These are phyloP conservation scores for Petunia axillaris DNA, from an alignment of 257 asterid species.

Conservation along the genomic window DNA sequence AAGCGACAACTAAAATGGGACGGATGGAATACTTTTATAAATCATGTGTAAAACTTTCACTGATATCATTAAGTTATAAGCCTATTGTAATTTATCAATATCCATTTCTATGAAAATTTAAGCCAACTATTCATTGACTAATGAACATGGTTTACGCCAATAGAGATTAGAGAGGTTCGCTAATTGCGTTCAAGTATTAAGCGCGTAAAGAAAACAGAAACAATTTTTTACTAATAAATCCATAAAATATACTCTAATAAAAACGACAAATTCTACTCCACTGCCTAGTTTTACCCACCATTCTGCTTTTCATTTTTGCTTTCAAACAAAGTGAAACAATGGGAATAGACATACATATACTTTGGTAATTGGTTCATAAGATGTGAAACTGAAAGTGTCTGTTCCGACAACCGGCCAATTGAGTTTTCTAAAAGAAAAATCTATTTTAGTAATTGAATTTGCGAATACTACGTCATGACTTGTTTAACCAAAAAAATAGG, in stretches of 20 bases:
- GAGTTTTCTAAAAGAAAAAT: too few relatives aligned
- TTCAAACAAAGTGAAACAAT: not conserved
- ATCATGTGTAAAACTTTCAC: not conserved
- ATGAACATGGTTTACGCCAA: not conserved
- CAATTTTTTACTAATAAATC: not conserved
- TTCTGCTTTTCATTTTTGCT: slow-evolving; percentile 12
- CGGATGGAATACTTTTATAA: too few relatives aligned
- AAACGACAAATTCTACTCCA: not conserved
- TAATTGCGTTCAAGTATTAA: not conserved
- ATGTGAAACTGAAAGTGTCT: not conserved
- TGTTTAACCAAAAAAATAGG: too few relatives aligned
- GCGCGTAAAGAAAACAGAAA: not conserved
- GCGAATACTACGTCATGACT: not conserved
- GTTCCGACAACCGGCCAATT: not conserved
- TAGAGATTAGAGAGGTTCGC: not conserved
- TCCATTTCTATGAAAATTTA: not conserved
- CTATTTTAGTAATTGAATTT: not conserved
- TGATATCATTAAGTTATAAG: not conserved
- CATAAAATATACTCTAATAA: not conserved
- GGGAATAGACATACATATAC: not conserved
- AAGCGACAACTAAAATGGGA: too few relatives aligned
- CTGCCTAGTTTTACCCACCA: not conserved
- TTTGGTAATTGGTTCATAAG: not conserved
- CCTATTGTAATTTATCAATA: too few relatives aligned
- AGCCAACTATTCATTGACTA: not conserved